Base-by-base conservation (phyloP, 2,329 filamentous ascomycete genomes). In the Trichoderma simmonsii region DNA sequence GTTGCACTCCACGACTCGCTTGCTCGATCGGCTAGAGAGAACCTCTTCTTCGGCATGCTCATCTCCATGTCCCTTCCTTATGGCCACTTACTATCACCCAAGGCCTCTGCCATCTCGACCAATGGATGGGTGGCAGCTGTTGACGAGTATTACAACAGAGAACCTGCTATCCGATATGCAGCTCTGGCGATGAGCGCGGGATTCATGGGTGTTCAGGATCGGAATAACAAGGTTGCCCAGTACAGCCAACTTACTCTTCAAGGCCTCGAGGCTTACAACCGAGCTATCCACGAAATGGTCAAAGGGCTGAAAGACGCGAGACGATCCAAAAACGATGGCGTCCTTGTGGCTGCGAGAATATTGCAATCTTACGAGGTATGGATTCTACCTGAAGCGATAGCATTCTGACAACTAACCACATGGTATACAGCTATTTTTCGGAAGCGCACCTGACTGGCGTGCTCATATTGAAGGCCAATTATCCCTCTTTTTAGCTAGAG, bases 281-380 rank as follows among this genome's bases (percentile, higher is more conserved):
- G 34, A 6, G 74, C 76, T 12, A 64, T 77, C 9, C 65, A 71
- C 4, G 72, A 74, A 54, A 71, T 75, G 70, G 72, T 67, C 43
- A 67, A 62, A 36, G 73, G 69, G 1, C 30, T 75, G 48, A 64
- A 64, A 7, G 63, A 71, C 15, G 39, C 67, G 11, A 61, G 64
- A n/a, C 68, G 74, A 51, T 72, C 73, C 21, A 71, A 71, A 36
- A 72, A 72, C 21, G 67, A 74, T 15, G 74, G 74, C 6, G 51
- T 75, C 26, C 36, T 75, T 9, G 72, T 68, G 3, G 71, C 74
- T 4, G 72, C 72, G n/a, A 66, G 74, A 28, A 69, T 73, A 21
- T 67, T 75, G 62, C 73, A 74, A n/a, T 69, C 72, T 2, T 78
- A 77, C 36, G 76, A 78, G 73, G 76, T 76, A 66, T 11, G 72